A percentile compares a stretch with the other conserved stretches of the same genome.
Evolutionary conservation across 345 rosid species (phyloP).

Genomic region (Eucalyptus victrix): DNA sequence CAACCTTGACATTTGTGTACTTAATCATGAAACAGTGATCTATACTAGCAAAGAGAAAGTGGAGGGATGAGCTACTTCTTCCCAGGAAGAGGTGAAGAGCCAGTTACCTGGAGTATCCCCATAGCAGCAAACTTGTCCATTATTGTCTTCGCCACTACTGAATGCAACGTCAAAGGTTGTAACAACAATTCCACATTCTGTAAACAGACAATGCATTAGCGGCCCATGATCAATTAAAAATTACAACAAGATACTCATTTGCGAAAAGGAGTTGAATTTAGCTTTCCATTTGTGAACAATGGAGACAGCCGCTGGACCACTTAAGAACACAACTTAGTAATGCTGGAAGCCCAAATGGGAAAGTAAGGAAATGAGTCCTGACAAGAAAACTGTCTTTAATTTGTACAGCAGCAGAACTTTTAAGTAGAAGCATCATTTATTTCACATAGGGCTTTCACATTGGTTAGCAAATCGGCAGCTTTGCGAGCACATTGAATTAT

Average conservation of each 20-base stretch:
- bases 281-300: background rate
- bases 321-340: background rate
- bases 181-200: constrained; percentile 59
- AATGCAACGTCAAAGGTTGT: constrained; percentile 51
- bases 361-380: background rate
- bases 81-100: background rate
- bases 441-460: background rate
- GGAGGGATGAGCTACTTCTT: background rate
- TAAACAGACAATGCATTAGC: background rate
- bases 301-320: background rate
- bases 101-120: constrained; percentile 76
- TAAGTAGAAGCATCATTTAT: background rate
- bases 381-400: background rate
- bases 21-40: background rate
- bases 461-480: background rate
- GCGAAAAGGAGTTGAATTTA: background rate
- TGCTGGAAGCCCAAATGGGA: background rate
- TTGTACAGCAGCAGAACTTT: background rate
- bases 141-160: constrained; percentile 44
- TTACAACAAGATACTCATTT: background rate
- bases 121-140: constrained; percentile 83
- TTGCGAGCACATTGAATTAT: background rate
- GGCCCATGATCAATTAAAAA: background rate
- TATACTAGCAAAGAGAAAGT: background rate
- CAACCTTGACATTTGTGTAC: background rate